phyloP scores from a whole-genome alignment of 179 eudicot species.

The Patellifolia procumbens region DNA sequence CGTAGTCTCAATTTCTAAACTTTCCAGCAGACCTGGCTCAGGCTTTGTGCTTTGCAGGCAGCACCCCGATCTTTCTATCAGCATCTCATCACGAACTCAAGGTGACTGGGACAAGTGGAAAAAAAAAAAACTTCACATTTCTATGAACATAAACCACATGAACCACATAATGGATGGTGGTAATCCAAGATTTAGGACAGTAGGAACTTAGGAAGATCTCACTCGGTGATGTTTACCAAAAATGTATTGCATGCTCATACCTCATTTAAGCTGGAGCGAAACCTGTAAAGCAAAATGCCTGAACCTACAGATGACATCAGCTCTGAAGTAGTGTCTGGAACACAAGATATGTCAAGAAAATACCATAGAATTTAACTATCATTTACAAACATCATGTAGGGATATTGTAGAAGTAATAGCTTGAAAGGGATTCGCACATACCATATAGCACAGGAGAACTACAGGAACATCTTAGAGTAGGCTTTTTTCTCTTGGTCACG shows the following conservation, averaged over 20 bases:
- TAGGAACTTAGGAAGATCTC: no score
- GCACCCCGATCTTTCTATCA: background rate
- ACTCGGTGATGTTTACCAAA: no score
- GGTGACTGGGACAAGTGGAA: background rate
- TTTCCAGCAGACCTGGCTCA: conserved; percentile 6
- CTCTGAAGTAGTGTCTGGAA: conserved; percentile 6
- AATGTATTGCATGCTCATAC: conserved; percentile 11
- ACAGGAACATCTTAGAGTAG: conserved; percentile 46
- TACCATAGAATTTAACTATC: background rate
- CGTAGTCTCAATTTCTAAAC: background rate
- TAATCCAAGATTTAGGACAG: no score
- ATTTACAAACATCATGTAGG: background rate
- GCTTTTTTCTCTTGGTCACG: conserved; percentile 49
- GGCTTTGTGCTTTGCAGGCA: conserved; percentile 23
- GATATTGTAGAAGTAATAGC: background rate
- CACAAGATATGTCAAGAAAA: background rate
- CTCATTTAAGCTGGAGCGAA: conserved; percentile 10
- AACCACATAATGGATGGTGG: no score
- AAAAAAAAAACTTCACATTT: background rate
- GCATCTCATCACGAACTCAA: conserved; percentile 3
- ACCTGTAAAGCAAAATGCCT: conserved; percentile 26
- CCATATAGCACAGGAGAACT: conserved; percentile 21
- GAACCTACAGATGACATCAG: conserved; percentile 12
- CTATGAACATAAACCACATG: no score
- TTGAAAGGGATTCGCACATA: background rate